These are phyloP conservation scores for Trichosanthes cucumerina DNA, from an alignment of 306 rosid genomes.

Conservation along the genomic window DNA sequence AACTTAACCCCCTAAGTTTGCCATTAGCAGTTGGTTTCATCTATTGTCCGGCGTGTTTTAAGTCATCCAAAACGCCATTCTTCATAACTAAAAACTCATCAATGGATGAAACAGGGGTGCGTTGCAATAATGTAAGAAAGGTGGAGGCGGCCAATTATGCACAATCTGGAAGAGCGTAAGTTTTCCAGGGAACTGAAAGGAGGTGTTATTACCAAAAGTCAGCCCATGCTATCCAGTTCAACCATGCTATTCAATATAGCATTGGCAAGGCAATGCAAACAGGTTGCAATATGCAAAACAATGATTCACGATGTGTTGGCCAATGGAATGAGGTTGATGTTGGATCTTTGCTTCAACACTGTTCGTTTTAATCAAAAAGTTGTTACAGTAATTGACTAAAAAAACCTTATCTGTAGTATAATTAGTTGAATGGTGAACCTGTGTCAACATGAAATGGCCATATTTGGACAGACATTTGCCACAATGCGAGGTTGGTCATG, in stretches of 20 bases:
- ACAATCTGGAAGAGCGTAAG: background rate
- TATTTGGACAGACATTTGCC: background rate
- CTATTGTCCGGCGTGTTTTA: background rate
- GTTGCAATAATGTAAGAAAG: background rate
- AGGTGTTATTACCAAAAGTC: background rate
- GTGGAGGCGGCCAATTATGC: background rate
- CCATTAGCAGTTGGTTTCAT: background rate
- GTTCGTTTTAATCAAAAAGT: background rate
- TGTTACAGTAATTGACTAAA: background rate
- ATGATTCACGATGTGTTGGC: background rate
- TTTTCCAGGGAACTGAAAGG: background rate
- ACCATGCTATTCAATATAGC: background rate
- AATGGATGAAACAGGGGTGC: background rate
- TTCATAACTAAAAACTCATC: background rate
- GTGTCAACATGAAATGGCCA: background rate
- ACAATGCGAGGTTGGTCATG: background rate
- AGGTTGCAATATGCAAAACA: background rate
- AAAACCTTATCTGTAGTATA: background rate
- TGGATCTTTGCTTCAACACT: background rate
- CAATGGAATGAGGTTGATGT: background rate
- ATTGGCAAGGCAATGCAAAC: background rate
- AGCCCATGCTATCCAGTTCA: background rate
- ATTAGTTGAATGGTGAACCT: background rate
- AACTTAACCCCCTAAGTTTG: background rate
- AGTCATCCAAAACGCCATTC: background rate